Evolutionary conservation across 2,329 filamentous ascomycete genomes (phyloP).

Genomic region (Pseudogymnoascus sp.): DNA sequence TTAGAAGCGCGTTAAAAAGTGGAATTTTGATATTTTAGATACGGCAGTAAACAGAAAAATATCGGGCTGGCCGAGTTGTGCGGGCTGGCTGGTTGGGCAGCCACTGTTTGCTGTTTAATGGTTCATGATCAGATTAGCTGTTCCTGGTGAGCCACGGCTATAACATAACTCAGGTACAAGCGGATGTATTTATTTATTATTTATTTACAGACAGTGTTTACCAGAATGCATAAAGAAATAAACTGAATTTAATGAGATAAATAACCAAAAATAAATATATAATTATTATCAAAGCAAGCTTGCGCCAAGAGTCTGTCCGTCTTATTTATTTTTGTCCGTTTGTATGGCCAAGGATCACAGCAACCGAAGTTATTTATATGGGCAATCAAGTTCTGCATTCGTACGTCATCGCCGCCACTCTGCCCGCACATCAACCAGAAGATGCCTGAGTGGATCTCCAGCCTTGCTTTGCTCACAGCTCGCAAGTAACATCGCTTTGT

Average conservation of each 20-base stretch:
- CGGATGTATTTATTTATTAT: neutral
- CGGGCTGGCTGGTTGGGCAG: neutral
- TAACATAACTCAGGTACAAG: neutral
- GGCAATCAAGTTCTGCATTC: constrained; percentile 1
- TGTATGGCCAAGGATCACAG: neutral
- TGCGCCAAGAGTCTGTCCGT: neutral
- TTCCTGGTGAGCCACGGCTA: neutral
- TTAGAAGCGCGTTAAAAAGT: neutral
- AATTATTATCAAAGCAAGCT: neutral
- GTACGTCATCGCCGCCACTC: neutral
- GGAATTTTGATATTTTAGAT: neutral
- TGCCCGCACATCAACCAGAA: neutral
- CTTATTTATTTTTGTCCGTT: neutral
- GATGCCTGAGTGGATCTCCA: neutral
- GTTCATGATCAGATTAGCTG: neutral
- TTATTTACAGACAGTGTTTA: neutral
- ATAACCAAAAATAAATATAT: neutral
- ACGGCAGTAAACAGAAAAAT: neutral
- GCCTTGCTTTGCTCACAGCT: neutral
- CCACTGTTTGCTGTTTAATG: neutral
- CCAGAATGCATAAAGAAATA: neutral
- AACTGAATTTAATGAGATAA: neutral
- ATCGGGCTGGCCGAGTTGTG: neutral
- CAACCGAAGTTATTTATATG: constrained; percentile 4
- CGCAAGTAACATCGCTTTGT: neutral